Evolutionary conservation across 139 green algal genomes (phyloP), one percentile per base, ranked within the genome.

Genomic region (Haematococcus sp.): DNA sequence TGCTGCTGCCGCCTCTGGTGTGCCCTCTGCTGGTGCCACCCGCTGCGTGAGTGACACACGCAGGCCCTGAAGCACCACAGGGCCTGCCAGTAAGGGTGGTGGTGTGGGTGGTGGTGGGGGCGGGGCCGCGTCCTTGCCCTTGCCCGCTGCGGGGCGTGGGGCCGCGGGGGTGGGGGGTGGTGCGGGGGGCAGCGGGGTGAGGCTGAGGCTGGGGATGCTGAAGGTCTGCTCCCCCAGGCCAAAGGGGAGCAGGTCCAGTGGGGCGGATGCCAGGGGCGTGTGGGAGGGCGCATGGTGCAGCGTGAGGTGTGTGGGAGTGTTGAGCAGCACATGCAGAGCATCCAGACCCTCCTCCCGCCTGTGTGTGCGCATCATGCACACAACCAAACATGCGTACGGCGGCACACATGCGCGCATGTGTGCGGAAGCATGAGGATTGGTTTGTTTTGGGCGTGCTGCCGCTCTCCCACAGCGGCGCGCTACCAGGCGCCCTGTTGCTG

Each of bases 241-340:
- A 33, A 65, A 34, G 23, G 58, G 58, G 23, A 65, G 17, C 23
- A 65, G 4, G 25, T 65, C 58, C 23, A 65, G 58, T 22, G 25
- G 11, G 23, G 58, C 58, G 22, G 58, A 40, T 22, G 58, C 58
- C 17, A 65, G 4, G 25, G 30, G 58, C 23, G 58, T 34, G 23
- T 28, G 30, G 25, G 58, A 40, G 58, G 58, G 58, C 17, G 58
- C 17, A n/a, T 65, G n/a, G 30, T 65, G 58, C n/a, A 65, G n/a
- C n/a, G 28, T 30, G 30, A 65, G 58, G 11, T 22, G 33, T 2
- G 30, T 33, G 23, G 58, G 58, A 11, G 23, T 65, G 30, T 65
- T 65, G 23, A 65, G 58, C 58, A 65, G 58, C 58, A 22, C 58
- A 34, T 65, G 58, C n/a, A 65, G 58, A 4, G 58, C 58, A 28